Evolutionary conservation across 2,329 filamentous ascomycete genomes (phyloP).

Genomic region (Sporothrix schenckii): DNA sequence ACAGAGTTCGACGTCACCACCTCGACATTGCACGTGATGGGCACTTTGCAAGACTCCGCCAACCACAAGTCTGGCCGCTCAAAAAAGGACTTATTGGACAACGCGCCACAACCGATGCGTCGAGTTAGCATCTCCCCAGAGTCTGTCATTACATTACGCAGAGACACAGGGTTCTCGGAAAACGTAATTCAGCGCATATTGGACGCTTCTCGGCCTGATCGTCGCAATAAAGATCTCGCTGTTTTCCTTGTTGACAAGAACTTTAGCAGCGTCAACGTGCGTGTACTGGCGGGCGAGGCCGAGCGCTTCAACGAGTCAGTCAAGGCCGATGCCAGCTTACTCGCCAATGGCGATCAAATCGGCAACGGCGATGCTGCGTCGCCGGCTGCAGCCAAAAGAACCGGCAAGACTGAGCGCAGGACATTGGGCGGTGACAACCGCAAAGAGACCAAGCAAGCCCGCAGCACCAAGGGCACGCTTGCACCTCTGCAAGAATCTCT

Average conservation of each 20-base stretch:
- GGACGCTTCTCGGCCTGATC: neutral
- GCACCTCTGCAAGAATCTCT: neutral
- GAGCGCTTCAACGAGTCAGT: neutral
- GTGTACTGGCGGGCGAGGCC: neutral
- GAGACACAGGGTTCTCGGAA: conserved; percentile 2
- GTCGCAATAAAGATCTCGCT: neutral
- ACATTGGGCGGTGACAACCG: neutral
- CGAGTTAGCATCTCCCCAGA: conserved; percentile 14
- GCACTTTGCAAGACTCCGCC: conserved; percentile 2
- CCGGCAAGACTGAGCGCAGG: neutral
- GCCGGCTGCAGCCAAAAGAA: neutral
- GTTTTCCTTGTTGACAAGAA: conserved; percentile 1
- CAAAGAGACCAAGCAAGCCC: conserved; percentile 13
- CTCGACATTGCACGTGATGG: neutral
- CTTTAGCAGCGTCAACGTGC: neutral
- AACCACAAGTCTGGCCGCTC: neutral
- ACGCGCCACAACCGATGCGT: neutral
- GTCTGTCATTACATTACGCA: conserved; percentile 5
- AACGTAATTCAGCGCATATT: neutral
- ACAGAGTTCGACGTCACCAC: conserved; percentile 4
- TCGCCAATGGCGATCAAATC: neutral
- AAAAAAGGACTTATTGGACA: conserved; percentile 2
- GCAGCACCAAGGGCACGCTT: conserved; percentile 10
- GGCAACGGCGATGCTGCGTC: neutral
- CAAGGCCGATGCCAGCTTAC: neutral